These are phyloP conservation scores for Sherardia arvensis DNA, from an alignment of 257 asterid genomes.

Conservation along the genomic window DNA sequence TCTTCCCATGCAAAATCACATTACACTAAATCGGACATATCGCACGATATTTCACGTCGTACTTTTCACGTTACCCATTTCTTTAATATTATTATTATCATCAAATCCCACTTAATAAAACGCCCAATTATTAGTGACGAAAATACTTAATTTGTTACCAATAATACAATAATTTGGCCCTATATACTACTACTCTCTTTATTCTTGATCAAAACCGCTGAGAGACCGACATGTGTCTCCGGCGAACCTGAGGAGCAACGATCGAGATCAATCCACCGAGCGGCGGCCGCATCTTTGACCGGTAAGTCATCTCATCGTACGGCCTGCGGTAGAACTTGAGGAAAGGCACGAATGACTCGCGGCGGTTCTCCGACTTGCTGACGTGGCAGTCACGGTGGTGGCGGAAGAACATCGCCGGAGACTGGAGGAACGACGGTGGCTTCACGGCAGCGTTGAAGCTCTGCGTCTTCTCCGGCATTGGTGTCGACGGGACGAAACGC, in stretches of 20 bases:
- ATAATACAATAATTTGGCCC: neutral
- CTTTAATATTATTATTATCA: slow-evolving; percentile 17
- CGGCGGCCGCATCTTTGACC: slow-evolving; percentile 90
- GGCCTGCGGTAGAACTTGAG: slow-evolving; percentile 70
- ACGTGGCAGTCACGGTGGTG: slow-evolving; percentile 27
- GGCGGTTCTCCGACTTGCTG: slow-evolving; percentile 33
- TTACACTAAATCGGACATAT: slow-evolving; percentile 46
- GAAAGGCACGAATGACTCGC: slow-evolving; percentile 51
- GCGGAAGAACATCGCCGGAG: slow-evolving; percentile 73
- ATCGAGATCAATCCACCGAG: slow-evolving; percentile 82
- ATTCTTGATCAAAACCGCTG: slow-evolving; percentile 57
- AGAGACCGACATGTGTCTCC: slow-evolving; percentile 67
- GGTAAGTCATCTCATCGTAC: slow-evolving; percentile 81
- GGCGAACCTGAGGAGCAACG: slow-evolving; percentile 56
- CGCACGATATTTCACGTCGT: slow-evolving; percentile 66
- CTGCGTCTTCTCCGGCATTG: slow-evolving; percentile 80
- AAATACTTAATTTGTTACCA: slow-evolving; percentile 14
- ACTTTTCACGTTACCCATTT: slow-evolving; percentile 53
- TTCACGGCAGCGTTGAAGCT: slow-evolving; percentile 42
- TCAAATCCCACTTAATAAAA: slow-evolving; percentile 9
- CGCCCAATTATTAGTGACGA: slow-evolving; percentile 17
- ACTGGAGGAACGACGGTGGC: slow-evolving; percentile 77
- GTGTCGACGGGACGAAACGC: slow-evolving; percentile 79
- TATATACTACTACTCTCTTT: slow-evolving; percentile 24
- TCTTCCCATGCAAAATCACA: slow-evolving; percentile 39